Base-by-base conservation (phyloP, 2,329 filamentous ascomycete species). In the Alternaria novae-zelandiae region DNA sequence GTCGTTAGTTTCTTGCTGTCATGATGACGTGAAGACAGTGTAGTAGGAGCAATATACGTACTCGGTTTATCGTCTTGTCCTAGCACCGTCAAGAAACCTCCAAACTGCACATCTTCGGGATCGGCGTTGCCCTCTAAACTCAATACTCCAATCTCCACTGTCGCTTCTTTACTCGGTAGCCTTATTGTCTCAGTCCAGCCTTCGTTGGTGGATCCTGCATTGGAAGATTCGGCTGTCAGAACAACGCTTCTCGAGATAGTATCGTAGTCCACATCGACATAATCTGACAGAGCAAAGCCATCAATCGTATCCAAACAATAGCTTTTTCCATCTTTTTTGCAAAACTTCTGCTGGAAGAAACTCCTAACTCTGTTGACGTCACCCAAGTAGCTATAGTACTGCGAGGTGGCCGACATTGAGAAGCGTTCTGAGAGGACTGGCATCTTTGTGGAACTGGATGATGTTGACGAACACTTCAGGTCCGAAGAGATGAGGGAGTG, bases 121-220 rank as follows among this genome's bases (percentile, higher is more conserved):
- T 93, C 89, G 13, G 87, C 83, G 13, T 90, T 85, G 5, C 83
- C 82, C 68, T 94, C 90, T 11, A 86, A 83, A 6, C 88, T 88
- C 61, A 98, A 82, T 45, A 97, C 86, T 15, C 95, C 95, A 20
- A 97, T 88, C 77, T 98, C 95, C 6, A 93, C 86, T 51, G 90
- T 87, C 51, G 88, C 84, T 2, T 81, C 70, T 67, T 49, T 69
- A 63, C 30, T 62, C 21, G 61, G 72, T 56, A 53, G 76, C 12
- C 71, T 61, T 25, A 85, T 80, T 4, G 74, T 73, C 54, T 87
- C 84, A 20, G 78, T 82, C 86, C 86, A 88, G 8, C 77, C 77
- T 9, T 49, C 49, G 7, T 54, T 17, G 6, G 5, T 4, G 7
- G 66, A 61, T 63, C 56, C 53, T 46, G 71, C 67, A 6, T 70